phyloP scores from a whole-genome alignment of 768 basidiomycete species.

The Mycena pura region DNA sequence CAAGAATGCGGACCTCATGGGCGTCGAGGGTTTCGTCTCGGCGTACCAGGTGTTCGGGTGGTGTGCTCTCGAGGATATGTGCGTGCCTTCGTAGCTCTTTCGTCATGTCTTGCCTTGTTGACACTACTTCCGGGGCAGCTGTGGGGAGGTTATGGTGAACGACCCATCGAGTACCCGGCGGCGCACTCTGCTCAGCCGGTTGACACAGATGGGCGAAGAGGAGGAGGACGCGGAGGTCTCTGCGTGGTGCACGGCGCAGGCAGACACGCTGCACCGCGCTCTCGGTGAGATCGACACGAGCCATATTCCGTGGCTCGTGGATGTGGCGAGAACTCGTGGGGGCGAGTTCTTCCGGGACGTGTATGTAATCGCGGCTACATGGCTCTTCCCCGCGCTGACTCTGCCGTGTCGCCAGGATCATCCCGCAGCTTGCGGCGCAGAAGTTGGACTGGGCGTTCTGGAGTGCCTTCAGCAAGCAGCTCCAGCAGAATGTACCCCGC shows the following conservation, averaged over 20 bases:
- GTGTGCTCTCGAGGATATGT: conserved; percentile 22
- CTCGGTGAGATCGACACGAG: conserved; percentile 11
- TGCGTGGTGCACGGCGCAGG: conserved; percentile 17
- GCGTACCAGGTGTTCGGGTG: conserved; percentile 29
- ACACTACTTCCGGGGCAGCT: conserved; percentile 2
- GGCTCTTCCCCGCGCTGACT: background rate
- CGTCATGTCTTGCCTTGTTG: background rate
- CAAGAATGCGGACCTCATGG: conserved; percentile 16
- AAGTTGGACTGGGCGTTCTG: background rate
- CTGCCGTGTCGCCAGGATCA: too few relatives aligned
- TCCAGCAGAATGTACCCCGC: background rate
- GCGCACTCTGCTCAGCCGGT: conserved; percentile 9
- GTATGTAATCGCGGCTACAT: conserved; percentile 16
- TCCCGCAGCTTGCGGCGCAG: conserved; percentile 3
- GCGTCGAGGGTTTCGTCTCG: conserved; percentile 24
- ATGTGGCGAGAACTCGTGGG: conserved; percentile 2
- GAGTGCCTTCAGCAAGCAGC: background rate
- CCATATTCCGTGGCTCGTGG: conserved; percentile 16
- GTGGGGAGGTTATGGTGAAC: conserved; percentile 1
- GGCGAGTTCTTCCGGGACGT: conserved; percentile 11
- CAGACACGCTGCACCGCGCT: conserved; percentile 9
- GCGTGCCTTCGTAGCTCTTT: background rate
- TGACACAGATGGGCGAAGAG: conserved; percentile 15
- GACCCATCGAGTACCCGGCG: conserved; percentile 19
- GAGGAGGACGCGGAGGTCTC: conserved; percentile 21